Conservation (phyloP, 176 grass and related monocot species). For the Oryza coarctata region DNA sequence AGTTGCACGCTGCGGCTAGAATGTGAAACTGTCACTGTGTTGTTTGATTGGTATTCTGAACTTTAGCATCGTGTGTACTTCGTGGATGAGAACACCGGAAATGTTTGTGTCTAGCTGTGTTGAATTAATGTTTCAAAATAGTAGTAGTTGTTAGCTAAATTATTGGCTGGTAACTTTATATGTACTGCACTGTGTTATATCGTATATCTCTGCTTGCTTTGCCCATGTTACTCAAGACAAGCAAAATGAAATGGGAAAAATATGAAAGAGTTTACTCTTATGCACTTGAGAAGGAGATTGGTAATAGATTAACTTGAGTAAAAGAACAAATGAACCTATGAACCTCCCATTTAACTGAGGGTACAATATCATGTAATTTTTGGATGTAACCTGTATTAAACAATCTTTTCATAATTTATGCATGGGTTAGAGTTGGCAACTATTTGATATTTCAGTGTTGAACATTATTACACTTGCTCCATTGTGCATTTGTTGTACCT, state of each 20-base stretch:
- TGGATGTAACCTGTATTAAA: background rate
- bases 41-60: background rate
- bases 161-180: background rate
- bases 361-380: background rate
- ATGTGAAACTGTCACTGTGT: too few species aligned
- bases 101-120: background rate
- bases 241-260: too few species aligned
- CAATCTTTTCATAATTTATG: background rate
- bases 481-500: background rate
- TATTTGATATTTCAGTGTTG: slow-evolving; percentile 12
- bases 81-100: background rate
- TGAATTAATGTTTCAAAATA: background rate
- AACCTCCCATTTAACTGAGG: background rate
- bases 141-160: background rate
- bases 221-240: background rate
- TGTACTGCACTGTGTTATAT: background rate
- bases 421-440: background rate
- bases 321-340: background rate
- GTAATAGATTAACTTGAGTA: background rate
- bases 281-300: background rate
- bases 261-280: background rate
- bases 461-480: slow-evolving; percentile 9
- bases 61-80: too few species aligned
- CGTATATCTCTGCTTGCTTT: background rate
- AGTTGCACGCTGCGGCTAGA: too few species aligned